Conservation (phyloP, 2,329 filamentous ascomycete genomes). For the Endoconidiophora laricicola region DNA sequence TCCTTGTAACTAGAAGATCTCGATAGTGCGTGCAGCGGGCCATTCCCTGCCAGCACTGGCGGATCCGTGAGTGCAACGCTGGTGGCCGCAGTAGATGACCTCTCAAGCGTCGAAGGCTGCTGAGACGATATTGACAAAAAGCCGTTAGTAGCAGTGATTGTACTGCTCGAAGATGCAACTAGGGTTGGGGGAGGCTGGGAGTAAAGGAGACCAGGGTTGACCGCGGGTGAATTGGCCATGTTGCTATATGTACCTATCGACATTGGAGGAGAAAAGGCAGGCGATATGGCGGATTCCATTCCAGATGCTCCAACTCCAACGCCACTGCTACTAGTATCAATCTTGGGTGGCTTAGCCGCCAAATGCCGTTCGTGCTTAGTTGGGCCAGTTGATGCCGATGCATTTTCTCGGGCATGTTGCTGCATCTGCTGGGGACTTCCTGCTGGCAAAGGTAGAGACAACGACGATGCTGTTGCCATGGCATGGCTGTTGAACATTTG, state of each 20-base stretch:
- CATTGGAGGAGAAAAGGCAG: constrained; percentile 26
- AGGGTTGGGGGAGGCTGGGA: constrained; percentile 31
- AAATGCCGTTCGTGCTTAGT: background rate
- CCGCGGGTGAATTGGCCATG: constrained; percentile 20
- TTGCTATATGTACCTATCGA: constrained; percentile 1
- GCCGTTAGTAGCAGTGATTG: background rate
- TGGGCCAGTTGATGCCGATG: background rate
- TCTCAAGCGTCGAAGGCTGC: background rate
- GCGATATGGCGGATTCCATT: constrained; percentile 20
- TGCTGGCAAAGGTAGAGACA: constrained; percentile 8
- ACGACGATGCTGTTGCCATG: constrained; percentile 2
- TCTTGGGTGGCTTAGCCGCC: constrained; percentile 11
- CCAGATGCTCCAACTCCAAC: background rate
- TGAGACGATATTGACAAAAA: background rate
- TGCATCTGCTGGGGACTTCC: constrained; percentile 12
- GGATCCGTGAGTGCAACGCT: constrained; percentile 4
- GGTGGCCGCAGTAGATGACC: background rate
- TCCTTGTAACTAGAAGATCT: constrained; percentile 29
- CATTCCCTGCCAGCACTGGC: constrained; percentile 6
- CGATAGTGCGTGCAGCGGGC: constrained; percentile 18
- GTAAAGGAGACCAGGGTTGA: constrained; percentile 43
- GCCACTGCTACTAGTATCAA: constrained; percentile 1
- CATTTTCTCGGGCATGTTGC: constrained; percentile 12
- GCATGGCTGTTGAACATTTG: constrained; percentile 12
- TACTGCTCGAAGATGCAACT: constrained; percentile 20